Percentiles rank a stretch among this genome's conserved stretches.
Conservation (phyloP, 1,284 basidiomycete genomes). For the Malassezia arunalokei region DNA sequence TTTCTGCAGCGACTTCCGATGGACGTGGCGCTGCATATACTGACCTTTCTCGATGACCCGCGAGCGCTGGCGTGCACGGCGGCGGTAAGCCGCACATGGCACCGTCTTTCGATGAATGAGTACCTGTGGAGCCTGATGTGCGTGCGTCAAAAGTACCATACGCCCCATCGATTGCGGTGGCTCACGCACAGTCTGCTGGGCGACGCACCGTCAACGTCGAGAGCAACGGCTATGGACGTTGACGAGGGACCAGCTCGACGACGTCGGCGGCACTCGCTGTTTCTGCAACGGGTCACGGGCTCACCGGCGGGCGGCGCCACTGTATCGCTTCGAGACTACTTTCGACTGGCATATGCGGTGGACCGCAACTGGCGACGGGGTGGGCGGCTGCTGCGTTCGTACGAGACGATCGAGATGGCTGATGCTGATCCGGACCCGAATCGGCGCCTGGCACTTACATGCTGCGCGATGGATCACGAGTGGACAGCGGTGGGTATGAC, state of each 20-base stretch:
- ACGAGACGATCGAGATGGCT: conserved; percentile 48
- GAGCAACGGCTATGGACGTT: not conserved
- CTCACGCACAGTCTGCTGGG: not conserved
- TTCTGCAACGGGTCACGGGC: not conserved
- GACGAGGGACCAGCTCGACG: not conserved
- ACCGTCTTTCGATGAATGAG: conserved; percentile 65
- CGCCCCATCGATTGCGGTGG: conserved; percentile 8
- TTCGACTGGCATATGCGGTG: conserved; percentile 64
- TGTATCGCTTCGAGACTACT: conserved; percentile 48
- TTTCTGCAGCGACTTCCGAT: conserved; percentile 69
- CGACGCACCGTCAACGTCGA: not conserved
- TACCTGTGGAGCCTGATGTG: conserved; percentile 74
- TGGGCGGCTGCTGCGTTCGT: conserved; percentile 64
- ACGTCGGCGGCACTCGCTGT: conserved; percentile 3
- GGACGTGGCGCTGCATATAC: conserved; percentile 70
- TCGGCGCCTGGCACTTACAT: conserved; percentile 64
- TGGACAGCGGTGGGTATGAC: conserved; percentile 84
- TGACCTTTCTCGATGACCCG: conserved; percentile 71
- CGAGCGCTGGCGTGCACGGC: conserved; percentile 61
- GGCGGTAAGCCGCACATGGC: conserved; percentile 67
- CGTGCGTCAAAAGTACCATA: conserved; percentile 39
- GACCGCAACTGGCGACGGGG: conserved; percentile 72
- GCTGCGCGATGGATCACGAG: conserved; percentile 68
- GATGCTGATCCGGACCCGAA: conserved; percentile 49
- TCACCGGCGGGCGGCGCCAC: not conserved